Conservation (phyloP, 2,329 filamentous ascomycete genomes). For the Xylaria arbuscula region DNA sequence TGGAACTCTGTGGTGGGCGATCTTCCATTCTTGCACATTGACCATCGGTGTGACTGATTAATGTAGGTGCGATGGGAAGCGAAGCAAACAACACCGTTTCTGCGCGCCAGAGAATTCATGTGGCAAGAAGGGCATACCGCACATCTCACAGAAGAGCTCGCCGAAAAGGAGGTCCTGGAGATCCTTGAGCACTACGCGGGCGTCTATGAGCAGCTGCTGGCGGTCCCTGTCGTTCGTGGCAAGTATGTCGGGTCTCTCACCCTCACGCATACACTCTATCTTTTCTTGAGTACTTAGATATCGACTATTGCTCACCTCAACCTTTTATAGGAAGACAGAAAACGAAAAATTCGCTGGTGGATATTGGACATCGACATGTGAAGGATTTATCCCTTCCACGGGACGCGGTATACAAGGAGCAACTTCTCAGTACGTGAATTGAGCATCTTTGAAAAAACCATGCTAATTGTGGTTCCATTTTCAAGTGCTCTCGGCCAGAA, state of each 20-base stretch:
- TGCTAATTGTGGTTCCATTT: conserved; percentile 14
- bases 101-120: conserved; percentile 92
- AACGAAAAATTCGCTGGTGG: conserved; percentile 98
- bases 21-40: neutral
- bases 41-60: neutral
- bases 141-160: conserved; percentile 84
- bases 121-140: conserved; percentile 98
- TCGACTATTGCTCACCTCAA: neutral
- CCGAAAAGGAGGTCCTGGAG: conserved; percentile 86
- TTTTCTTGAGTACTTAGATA: neutral
- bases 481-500: conserved; percentile 80
- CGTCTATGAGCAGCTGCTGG: conserved; percentile 91
- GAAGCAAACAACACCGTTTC: conserved; percentile 88
- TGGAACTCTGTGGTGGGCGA: conserved; percentile 25
- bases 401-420: conserved; percentile 96
- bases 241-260: conserved; percentile 46
- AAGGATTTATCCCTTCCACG: conserved; percentile 95
- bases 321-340: conserved; percentile 76
- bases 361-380: conserved; percentile 90
- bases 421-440: conserved; percentile 78
- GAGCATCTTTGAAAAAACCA: neutral
- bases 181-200: conserved; percentile 94
- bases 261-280: neutral
- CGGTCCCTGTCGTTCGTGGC: conserved; percentile 93
- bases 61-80: conserved; percentile 88